These are phyloP conservation scores for Elongisporangium anandrum DNA, from an alignment of 352 stramenopile species.

Conservation along the genomic window DNA sequence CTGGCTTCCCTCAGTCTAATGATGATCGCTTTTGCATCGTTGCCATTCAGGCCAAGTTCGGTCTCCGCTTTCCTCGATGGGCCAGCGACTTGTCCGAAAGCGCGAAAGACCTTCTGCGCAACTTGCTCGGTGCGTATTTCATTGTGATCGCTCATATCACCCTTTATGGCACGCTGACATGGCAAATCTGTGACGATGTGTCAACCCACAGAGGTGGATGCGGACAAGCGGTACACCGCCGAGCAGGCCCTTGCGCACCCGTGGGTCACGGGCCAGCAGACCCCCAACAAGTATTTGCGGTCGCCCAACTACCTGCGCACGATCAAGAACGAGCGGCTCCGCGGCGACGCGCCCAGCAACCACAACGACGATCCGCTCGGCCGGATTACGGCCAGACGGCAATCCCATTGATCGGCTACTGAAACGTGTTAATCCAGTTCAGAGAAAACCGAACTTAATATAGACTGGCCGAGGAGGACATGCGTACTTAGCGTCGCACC, in stretches of 20 bases:
- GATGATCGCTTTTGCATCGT: constrained; percentile 1
- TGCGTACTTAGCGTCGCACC: background rate
- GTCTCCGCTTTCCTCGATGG: constrained; percentile 93
- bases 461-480: background rate
- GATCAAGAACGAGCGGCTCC: constrained; percentile 70
- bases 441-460: background rate
- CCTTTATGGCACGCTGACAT: constrained; percentile 4
- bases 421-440: background rate
- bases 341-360: constrained; percentile 13
- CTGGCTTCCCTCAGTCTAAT: no score
- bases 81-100: constrained; percentile 81
- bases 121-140: constrained; percentile 52
- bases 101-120: constrained; percentile 80
- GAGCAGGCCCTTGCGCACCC: constrained; percentile 80
- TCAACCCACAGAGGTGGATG: constrained; percentile 60
- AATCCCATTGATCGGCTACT: constrained; percentile 45
- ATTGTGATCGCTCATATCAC: background rate
- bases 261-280: constrained; percentile 83
- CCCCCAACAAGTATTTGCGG: constrained; percentile 83
- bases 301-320: constrained; percentile 83
- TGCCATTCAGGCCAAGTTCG: constrained; percentile 87
- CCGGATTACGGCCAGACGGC: constrained; percentile 48
- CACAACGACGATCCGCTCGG: constrained; percentile 8
- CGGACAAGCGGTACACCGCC: constrained; percentile 70
- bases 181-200: constrained; percentile 1